Base-by-base conservation (phyloP, 345 rosid genomes). In the Hirschfeldia incana region DNA sequence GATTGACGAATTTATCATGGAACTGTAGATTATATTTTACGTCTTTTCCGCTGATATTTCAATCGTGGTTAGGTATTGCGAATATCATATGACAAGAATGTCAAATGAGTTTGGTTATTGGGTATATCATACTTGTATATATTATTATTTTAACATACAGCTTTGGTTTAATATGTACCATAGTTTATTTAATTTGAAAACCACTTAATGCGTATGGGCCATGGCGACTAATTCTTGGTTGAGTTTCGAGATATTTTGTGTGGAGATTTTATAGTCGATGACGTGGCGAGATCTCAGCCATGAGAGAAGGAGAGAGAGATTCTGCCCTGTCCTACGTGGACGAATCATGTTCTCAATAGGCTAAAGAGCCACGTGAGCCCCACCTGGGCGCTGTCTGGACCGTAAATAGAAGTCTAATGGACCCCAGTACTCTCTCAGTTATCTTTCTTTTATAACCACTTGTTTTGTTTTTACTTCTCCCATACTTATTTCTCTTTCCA, bases 321-420 rank as follows among this genome's bases (percentile, higher is more conserved):
- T 76, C 85, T 29, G 16, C 29, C 58, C 34, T 0, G 17, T 85
- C 89, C 81, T 62, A 84, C 86, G 80, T 90, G 97, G 92, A 80
- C 53, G 62, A 81, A 69, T 85, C 73, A 21, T 61, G 80, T 79
- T 88, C 92, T 77, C 42, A 68, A 34, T 0, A 42, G 57, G 46
- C 8, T 8, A 4, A 49, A 3, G 6, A 64, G 46, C 87, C 91
- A 87, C 87, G 90, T 90, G 94, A 83, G 17, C 65, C 78, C 78
- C 88, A 78, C 86, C 81, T 74, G 83, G 49, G 73, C 8, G 46
- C 42, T 74, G 57, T 51, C 71, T 67, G 63, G 53, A 55, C 51
- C 73, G 11, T 60, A 59, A 39, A 33, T 26, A 79, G 84, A 85
- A 59, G 85, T 79, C 75, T 2, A 21, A 44, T 17, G 57, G 69